Base-by-base conservation (phyloP, 2,329 filamentous ascomycete species). In the Fusarium sp. region DNA sequence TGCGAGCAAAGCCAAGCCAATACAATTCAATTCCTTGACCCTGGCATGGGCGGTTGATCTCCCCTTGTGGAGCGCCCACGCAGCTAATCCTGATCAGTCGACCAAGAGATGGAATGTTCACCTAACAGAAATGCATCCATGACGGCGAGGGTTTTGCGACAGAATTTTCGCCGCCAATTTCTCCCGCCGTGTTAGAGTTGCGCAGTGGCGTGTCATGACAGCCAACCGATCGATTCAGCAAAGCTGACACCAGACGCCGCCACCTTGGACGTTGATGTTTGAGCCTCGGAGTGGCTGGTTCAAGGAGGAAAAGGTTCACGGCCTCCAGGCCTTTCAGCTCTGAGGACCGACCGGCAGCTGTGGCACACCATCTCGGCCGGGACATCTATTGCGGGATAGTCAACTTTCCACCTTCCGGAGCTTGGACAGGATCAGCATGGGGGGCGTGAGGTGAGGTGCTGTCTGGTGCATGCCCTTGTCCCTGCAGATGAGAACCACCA, bases 321-420 rank as follows among this genome's bases (percentile, higher is more conserved):
- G 37, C 27, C 67, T 13, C 18, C 25, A 11, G 48, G 2, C 27
- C 27, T 34, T 32, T 54, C 50, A 54, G 50, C 50, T 54, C 5
- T 18, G 9, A 54, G 11, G 50, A 20, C 50, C 50, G n/a, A 54
- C 50, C 50, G 18, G 50, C 60, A 54, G 72, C 48, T 67, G 69
- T 59, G 65, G 71, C 61, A 74, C 72, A 75, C 72, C 72, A 73
- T 75, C 58, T 74, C 74, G 65, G 74, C 66, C 73, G 27, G 61
- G 54, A 70, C 45, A 71, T 63, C 66, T 52, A 60, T 66, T 70
- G 68, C 27, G 73, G 72, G 56, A 74, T 74, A 74, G 75, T 67
- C 64, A 60, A 60, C 63, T 70, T 64, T 39, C 66, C 25, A 48
- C 35, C 34, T 43, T 25, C 32, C 43, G 56, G 66, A 66, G 59